Conservation (phyloP, 2,329 filamentous ascomycete genomes). For the Penicillium sp. region DNA sequence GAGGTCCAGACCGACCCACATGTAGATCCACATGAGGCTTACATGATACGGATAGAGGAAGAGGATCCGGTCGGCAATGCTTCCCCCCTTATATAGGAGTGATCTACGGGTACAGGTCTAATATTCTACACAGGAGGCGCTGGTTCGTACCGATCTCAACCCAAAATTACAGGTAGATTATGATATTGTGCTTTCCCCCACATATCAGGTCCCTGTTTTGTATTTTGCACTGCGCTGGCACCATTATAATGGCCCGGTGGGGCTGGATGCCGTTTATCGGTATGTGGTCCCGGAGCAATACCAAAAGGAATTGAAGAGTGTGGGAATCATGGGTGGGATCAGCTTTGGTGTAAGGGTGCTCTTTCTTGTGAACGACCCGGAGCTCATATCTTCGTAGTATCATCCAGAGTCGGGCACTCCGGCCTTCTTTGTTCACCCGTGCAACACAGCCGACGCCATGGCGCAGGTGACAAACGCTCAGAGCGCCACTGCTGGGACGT, state of each 20-base stretch:
- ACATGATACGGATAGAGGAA: slow-evolving; percentile 25
- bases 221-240: slow-evolving; percentile 69
- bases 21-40: slow-evolving; percentile 1
- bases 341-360: slow-evolving; percentile 68
- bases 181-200: slow-evolving; percentile 72
- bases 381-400: slow-evolving; percentile 58
- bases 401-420: slow-evolving; percentile 79
- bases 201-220: slow-evolving; percentile 71
- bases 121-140: slow-evolving; percentile 38
- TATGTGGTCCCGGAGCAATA: slow-evolving; percentile 67
- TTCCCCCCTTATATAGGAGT: not conserved
- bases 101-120: slow-evolving; percentile 8
- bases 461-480: slow-evolving; percentile 53
- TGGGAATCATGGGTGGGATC: slow-evolving; percentile 69
- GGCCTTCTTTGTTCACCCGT: slow-evolving; percentile 90
- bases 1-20: slow-evolving; percentile 9
- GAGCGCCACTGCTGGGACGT: slow-evolving; percentile 56
- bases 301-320: slow-evolving; percentile 59
- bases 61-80: slow-evolving; percentile 29
- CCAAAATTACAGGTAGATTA: slow-evolving; percentile 60
- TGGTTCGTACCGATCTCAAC: slow-evolving; percentile 37
- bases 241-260: slow-evolving; percentile 55
- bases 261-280: slow-evolving; percentile 69
- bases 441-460: slow-evolving; percentile 81
- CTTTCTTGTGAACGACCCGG: slow-evolving; percentile 22